Conservation (phyloP, 2,329 filamentous ascomycete genomes). For the Xylariaceae sp. region DNA sequence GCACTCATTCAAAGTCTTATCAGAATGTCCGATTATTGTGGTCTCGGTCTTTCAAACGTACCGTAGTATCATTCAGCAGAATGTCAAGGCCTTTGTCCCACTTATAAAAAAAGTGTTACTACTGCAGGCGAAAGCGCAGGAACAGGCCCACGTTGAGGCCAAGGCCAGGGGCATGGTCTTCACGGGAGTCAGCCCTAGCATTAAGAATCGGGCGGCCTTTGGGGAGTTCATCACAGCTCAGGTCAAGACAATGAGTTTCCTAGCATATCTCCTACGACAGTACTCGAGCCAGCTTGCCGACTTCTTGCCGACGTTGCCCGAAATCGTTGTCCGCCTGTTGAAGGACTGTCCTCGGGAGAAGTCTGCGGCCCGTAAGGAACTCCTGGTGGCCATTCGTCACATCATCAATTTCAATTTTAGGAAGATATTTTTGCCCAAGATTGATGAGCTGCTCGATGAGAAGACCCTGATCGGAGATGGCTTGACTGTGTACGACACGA, state of each 20-base stretch:
- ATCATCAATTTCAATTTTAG: conserved; percentile 99
- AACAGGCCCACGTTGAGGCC: conserved; percentile 84
- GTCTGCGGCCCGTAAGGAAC: conserved; percentile 86
- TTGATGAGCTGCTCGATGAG: conserved; percentile 92
- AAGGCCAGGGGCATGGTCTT: conserved; percentile 75
- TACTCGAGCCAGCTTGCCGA: conserved; percentile 84
- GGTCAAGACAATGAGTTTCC: conserved; percentile 98
- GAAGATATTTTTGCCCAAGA: conserved; percentile 89
- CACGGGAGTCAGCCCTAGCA: conserved; percentile 85
- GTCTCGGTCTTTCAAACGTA: conserved; percentile 98
- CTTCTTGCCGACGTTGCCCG: conserved; percentile 78
- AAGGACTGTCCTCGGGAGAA: conserved; percentile 95
- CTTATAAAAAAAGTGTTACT: conserved; percentile 86
- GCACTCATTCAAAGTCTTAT: conserved; percentile 98
- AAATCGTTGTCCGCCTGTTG: conserved; percentile 82
- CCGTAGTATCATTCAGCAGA: conserved; percentile 68
- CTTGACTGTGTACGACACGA: conserved; percentile 91
- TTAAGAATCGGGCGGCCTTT: conserved; percentile 90
- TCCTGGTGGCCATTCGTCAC: conserved; percentile 92
- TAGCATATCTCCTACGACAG: conserved; percentile 85
- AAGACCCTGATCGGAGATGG: conserved; percentile 92
- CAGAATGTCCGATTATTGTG: conserved; percentile 97
- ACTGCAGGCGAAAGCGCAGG: conserved; percentile 87
- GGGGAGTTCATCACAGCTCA: conserved; percentile 97
- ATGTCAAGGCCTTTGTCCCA: conserved; percentile 88